Evolutionary conservation across 2,329 filamentous ascomycete species (phyloP).

Genomic region (Scolecobasidium constrictum): DNA sequence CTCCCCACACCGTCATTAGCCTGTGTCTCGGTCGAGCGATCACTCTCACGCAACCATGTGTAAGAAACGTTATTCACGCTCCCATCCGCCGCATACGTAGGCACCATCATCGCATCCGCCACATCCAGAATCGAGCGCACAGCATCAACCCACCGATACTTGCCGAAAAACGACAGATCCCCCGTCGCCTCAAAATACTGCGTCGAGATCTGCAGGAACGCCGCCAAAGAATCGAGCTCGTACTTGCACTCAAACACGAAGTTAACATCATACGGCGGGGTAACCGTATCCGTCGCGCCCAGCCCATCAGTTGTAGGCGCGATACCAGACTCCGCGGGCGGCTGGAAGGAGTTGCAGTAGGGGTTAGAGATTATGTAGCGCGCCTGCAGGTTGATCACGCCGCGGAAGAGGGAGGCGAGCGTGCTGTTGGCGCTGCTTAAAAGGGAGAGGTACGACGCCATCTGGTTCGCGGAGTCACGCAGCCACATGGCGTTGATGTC

Average conservation of each 20-base stretch:
- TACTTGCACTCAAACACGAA: conserved; percentile 44
- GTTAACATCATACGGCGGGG: conserved; percentile 29
- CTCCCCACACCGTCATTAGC: conserved; percentile 43
- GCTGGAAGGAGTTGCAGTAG: conserved; percentile 43
- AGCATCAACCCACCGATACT: conserved; percentile 36
- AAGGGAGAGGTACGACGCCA: conserved; percentile 57
- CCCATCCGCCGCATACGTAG: conserved; percentile 37
- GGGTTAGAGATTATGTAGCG: conserved; percentile 53
- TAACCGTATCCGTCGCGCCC: conserved; percentile 30
- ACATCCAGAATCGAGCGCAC: conserved; percentile 34
- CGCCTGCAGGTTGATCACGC: conserved; percentile 61
- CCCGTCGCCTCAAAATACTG: conserved; percentile 39
- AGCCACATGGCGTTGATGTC: conserved; percentile 49
- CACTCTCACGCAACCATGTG: conserved; percentile 32
- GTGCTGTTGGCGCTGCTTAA: conserved; percentile 46
- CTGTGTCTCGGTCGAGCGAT: conserved; percentile 35
- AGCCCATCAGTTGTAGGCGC: conserved; percentile 26
- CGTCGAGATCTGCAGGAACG: conserved; percentile 37
- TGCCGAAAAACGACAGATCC: conserved; percentile 37
- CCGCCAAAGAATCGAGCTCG: conserved; percentile 41
- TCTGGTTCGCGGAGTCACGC: conserved; percentile 51
- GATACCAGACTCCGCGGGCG: conserved; percentile 36
- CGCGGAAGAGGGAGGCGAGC: conserved; percentile 56
- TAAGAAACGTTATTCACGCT: conserved; percentile 33
- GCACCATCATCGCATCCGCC: conserved; percentile 34